Base-by-base conservation (phyloP, 257 asterid species). In the Penstemon davidsonii region DNA sequence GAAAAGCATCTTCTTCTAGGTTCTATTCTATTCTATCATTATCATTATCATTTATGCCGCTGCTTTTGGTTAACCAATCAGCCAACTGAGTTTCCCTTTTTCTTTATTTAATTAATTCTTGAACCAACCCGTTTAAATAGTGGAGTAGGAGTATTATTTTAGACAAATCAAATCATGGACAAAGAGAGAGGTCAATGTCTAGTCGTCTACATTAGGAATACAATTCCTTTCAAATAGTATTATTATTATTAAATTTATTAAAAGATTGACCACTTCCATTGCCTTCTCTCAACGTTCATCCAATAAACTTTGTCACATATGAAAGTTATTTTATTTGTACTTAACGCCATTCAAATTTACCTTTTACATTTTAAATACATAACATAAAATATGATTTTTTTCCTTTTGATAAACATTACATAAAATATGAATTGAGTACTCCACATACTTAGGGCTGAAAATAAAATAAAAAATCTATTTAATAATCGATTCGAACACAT, bases 221-320 rank as follows among this genome's bases (percentile, higher is more conserved):
- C 46, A 12, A 59, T 40, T 70, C 33, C 44, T 60, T 64, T 57
- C 13, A 12, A 38, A 60, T 33, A 33, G 61, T 41, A 19, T 37
- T 6, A 18, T 50, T 50, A 10, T 62, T 52, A 18, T n/a, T 15
- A 6, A 19, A 5, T 36, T 8, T 38, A 42, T 3, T 4, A 13
- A 54, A 58, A 12, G 45, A 39, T 74, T 57, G 83, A 78, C 83
- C 54, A 46, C 75, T 78, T 78, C 83, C 68, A 53, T 68, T 50
- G 36, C 64, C 71, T 43, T 44, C 64, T 18, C 52, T 37, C 19
- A 8, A 18, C 43, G 33, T 45, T 52, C 39, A 55, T 60, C 42
- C n/a, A 40, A 68, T 53, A 8, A 62, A 61, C 62, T 4, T 44
- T 67, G 8, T 9, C 41, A 13, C n/a, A 5, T 49, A 4, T 49